phyloP scores from a whole-genome alignment of 208 protist species.

The Acanthamoeba triangularis region DNA sequence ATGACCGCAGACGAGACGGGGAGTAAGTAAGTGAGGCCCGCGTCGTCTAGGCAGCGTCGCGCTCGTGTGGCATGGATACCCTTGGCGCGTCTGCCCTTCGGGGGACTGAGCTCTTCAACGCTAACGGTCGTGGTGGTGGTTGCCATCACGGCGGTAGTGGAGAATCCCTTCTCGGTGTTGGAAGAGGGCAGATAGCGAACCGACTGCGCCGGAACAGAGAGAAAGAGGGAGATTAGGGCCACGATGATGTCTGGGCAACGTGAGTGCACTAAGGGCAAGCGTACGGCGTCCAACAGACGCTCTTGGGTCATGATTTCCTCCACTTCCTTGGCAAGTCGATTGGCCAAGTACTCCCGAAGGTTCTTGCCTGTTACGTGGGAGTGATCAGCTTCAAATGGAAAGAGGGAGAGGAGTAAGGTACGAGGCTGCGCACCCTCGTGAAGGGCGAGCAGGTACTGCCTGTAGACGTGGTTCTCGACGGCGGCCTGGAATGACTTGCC shows the following conservation, averaged over 20 bases:
- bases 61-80: too few relatives aligned
- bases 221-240: background rate
- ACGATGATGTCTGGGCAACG: too few relatives aligned
- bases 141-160: too few relatives aligned
- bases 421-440: background rate
- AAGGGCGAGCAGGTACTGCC: background rate
- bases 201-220: background rate
- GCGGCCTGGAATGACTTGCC: background rate
- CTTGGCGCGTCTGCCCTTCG: too few relatives aligned
- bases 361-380: background rate
- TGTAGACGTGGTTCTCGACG: background rate
- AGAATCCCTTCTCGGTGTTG: background rate
- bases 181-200: background rate
- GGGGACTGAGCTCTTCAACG: too few relatives aligned
- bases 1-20: too few relatives aligned
- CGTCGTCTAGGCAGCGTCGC: too few relatives aligned
- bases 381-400: background rate
- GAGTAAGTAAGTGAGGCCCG: too few relatives aligned
- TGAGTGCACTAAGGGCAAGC: too few relatives aligned
- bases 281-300: background rate
- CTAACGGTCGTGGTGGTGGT: too few relatives aligned
- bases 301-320: constrained; percentile 3
- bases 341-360: background rate
- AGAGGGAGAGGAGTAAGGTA: background rate
- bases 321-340: background rate